phyloP scores from a whole-genome alignment of 495 filamentous ascomycete genomes.

The Aspergillus coremiiformis region DNA sequence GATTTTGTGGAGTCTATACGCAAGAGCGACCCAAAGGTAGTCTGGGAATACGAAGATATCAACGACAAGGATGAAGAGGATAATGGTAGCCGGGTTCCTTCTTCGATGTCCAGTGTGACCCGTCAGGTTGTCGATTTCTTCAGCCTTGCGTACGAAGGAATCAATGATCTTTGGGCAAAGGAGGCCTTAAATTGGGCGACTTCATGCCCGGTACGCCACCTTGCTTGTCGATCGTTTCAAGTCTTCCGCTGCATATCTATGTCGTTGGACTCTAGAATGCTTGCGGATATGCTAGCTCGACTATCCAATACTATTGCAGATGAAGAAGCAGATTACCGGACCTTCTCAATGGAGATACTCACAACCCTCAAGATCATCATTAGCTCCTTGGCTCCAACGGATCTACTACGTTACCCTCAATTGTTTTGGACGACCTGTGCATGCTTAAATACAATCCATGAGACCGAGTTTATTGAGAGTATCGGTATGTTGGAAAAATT shows the following conservation, averaged over 20 bases:
- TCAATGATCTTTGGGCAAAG: constrained; percentile 85
- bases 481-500: constrained; percentile 87
- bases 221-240: constrained; percentile 95
- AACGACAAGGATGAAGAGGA: constrained; percentile 63
- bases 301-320: constrained; percentile 95
- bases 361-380: constrained; percentile 90
- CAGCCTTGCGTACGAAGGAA: constrained; percentile 71
- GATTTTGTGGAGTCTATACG: constrained; percentile 87
- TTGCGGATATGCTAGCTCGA: constrained; percentile 89
- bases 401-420: constrained; percentile 81
- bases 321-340: constrained; percentile 82
- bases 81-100: constrained; percentile 70
- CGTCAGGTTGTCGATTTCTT: constrained; percentile 78
- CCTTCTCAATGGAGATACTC: constrained; percentile 95
- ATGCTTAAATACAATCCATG: constrained; percentile 90
- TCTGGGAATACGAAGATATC: constrained; percentile 92
- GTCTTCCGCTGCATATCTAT: constrained; percentile 91
- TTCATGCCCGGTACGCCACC: constrained; percentile 89
- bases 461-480: constrained; percentile 87
- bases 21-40: constrained; percentile 71
- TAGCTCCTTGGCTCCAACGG: constrained; percentile 65
- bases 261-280: constrained; percentile 82
- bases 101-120: constrained; percentile 77
- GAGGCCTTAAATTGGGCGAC: constrained; percentile 91
- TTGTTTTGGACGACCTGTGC: constrained; percentile 97